Base-by-base conservation (phyloP, 345 rosid genomes). In the Passiflora organensis region DNA sequence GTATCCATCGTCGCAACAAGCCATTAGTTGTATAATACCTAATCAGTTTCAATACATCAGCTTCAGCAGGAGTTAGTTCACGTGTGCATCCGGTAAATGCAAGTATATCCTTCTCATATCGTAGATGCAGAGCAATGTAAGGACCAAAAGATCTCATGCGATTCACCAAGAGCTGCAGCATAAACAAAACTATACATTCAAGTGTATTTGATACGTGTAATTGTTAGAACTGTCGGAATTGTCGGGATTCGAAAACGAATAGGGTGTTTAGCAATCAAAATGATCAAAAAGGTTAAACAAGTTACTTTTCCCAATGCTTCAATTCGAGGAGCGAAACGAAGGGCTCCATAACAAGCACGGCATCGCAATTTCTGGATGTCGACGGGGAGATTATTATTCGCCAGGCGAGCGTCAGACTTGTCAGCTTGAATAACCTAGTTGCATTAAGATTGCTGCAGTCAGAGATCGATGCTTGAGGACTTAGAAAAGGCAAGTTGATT, bases 361-460 rank as follows among this genome's bases (percentile, higher is more conserved):
- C 98, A 91, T 14, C 98, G 93, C 17, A 91, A 72, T 78, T 78
- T 86, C 69, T 91, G 98, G 15, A 91, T 80, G 58, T 88, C 89
- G 1, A 74, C 63, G 47, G 95, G 95, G 59, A 88, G 83, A 66
- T 81, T 75, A 68, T 88, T 91, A 65, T 91, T 91, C 46, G 90
- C 84, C 48, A 91, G 83, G 39, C 98, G 95, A 58, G 98, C 82
- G 76, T 91, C 98, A 6, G 96, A 84, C 71, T 91, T 88, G n/a
- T 87, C 90, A 10, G 93, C 96, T 70, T 85, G 78, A 71, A 91
- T 80, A 49, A 91, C 81, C 95, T 86, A 48, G 32, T 24, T 28
- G 16, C 16, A 57, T 42, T 60, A 47, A 45, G 44, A 59, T 32
- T 19, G 32, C 14, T 46, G 16, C 57, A 57, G 42, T 51, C 15